Conservation (phyloP, 2,329 filamentous ascomycete genomes). For the Cadophora sp. region DNA sequence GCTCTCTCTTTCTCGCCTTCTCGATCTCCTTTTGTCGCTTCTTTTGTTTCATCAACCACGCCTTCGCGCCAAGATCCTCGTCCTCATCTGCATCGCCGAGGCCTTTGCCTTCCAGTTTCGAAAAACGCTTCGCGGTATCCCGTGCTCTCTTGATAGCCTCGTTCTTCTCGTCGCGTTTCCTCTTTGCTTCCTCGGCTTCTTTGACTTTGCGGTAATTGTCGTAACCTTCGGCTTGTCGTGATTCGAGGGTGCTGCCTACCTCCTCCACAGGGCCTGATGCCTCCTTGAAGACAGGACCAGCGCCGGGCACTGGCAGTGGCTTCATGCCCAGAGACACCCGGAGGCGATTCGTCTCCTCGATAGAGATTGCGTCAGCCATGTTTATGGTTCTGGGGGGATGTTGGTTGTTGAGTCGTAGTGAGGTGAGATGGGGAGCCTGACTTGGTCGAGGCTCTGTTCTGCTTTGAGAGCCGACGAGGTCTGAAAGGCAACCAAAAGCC, state of each 20-base stretch:
- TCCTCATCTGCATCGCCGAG: slow-evolving; percentile 77
- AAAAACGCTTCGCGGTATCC: slow-evolving; percentile 79
- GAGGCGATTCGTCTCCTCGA: slow-evolving; percentile 94
- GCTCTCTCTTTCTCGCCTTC: slow-evolving; percentile 72
- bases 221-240: slow-evolving; percentile 73
- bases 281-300: slow-evolving; percentile 64
- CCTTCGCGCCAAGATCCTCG: slow-evolving; percentile 75
- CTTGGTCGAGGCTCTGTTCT: background rate
- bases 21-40: slow-evolving; percentile 93
- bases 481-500: background rate
- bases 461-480: background rate
- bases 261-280: slow-evolving; percentile 62
- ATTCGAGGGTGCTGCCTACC: slow-evolving; percentile 82
- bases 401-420: background rate
- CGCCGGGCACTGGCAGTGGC: slow-evolving; percentile 83
- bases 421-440: background rate
- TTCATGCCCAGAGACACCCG: slow-evolving; percentile 89
- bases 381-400: background rate
- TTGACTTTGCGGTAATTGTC: slow-evolving; percentile 73
- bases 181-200: slow-evolving; percentile 79
- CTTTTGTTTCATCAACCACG: slow-evolving; percentile 89
- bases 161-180: slow-evolving; percentile 79
- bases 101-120: slow-evolving; percentile 80
- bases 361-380: slow-evolving; percentile 69
- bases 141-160: slow-evolving; percentile 86